phyloP scores from a whole-genome alignment of 805 yeast species.

The Priceomyces carsonii region DNA sequence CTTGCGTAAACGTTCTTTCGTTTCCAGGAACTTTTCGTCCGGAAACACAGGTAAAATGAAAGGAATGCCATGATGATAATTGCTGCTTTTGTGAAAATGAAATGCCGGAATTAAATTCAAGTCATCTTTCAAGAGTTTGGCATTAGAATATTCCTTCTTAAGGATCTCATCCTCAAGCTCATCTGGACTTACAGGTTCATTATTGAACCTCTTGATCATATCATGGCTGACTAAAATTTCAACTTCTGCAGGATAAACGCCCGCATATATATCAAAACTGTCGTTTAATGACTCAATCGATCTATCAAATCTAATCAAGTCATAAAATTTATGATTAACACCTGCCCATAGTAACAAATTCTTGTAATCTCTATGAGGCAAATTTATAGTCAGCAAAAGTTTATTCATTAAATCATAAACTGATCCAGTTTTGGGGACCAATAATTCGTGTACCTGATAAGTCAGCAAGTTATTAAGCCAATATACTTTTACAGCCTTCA shows the following conservation, averaged over 20 bases:
- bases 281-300: conserved; percentile 35
- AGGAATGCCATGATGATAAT: conserved; percentile 77
- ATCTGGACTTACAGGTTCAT: conserved; percentile 18
- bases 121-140: conserved; percentile 25
- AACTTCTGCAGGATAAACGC: conserved; percentile 44
- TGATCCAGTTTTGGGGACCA: conserved; percentile 63
- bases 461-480: conserved; percentile 76
- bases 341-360: conserved; percentile 62
- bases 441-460: conserved; percentile 65
- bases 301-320: conserved; percentile 36
- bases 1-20: conserved; percentile 66
- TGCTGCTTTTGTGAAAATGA: conserved; percentile 74
- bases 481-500: conserved; percentile 62
- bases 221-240: conserved; percentile 38
- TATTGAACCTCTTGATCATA: conserved; percentile 26
- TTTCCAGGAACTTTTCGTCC: conserved; percentile 62
- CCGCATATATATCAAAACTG: conserved; percentile 38
- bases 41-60: conserved; percentile 73
- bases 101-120: conserved; percentile 60
- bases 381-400: conserved; percentile 54
- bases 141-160: conserved; percentile 22
- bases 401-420: conserved; percentile 54
- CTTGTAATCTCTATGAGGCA: conserved; percentile 47
- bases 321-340: conserved; percentile 37
- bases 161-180: conserved; percentile 27